Evolutionary conservation across 352 stramenopile genomes (phyloP).

Genomic region (Phytopythium chamaehyphon): DNA sequence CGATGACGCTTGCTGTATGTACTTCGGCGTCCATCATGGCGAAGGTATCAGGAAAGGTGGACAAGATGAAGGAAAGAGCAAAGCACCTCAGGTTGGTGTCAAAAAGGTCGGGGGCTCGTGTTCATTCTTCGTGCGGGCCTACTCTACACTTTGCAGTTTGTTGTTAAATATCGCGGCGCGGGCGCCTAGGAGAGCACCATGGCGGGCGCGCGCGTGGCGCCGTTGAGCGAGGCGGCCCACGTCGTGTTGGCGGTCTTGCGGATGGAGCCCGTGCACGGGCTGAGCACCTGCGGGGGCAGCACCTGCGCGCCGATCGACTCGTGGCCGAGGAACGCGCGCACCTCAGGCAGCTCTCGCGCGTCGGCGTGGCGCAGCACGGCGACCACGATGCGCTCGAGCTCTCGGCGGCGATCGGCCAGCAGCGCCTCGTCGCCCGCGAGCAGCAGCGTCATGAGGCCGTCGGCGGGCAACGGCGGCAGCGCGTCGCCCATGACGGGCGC

Average conservation of each 20-base stretch:
- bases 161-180: slow-evolving; percentile 2
- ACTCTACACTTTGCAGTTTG: not conserved
- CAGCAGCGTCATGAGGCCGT: slow-evolving; percentile 72
- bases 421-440: slow-evolving; percentile 65
- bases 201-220: slow-evolving; percentile 5
- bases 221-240: slow-evolving; percentile 37
- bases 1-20: too few species aligned
- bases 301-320: slow-evolving; percentile 46
- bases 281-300: slow-evolving; percentile 27
- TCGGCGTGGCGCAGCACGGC: slow-evolving; percentile 52
- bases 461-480: slow-evolving; percentile 55
- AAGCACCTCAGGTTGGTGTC: too few species aligned
- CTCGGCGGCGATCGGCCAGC: slow-evolving; percentile 55
- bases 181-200: slow-evolving; percentile 3
- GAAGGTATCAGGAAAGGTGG: too few species aligned
- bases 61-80: too few species aligned
- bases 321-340: slow-evolving; percentile 61
- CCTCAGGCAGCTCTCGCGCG: slow-evolving; percentile 64
- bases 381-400: slow-evolving; percentile 48
- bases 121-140: too few species aligned
- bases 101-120: too few species aligned
- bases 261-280: slow-evolving; percentile 59
- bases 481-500: slow-evolving; percentile 51
- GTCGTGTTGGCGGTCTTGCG: slow-evolving; percentile 66
- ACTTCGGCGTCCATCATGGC: too few species aligned